Evolutionary conservation across 2,329 filamentous ascomycete genomes (phyloP).

Genomic region (Rhexocercosporidium sp.): DNA sequence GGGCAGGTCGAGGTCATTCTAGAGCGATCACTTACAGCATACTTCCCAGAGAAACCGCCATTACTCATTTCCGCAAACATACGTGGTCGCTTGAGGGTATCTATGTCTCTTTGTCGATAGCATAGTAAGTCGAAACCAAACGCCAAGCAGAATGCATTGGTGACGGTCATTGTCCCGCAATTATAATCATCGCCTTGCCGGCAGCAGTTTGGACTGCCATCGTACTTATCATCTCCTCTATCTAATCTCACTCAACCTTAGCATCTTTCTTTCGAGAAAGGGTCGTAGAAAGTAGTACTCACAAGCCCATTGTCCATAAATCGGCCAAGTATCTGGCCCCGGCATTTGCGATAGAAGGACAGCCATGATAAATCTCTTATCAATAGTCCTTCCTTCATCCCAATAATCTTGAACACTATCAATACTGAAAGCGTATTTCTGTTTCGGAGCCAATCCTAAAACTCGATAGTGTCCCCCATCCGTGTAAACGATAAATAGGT

Average conservation of each 20-base stretch:
- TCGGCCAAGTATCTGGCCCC: not conserved
- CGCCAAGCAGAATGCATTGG: constrained; percentile 6
- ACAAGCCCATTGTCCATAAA: not conserved
- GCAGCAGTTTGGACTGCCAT: not conserved
- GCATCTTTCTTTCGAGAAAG: too few relatives aligned
- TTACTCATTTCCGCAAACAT: constrained; percentile 1
- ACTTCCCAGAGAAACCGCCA: not conserved
- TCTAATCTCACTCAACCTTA: not conserved
- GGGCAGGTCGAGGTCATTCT: too few relatives aligned
- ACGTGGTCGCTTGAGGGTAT: not conserved
- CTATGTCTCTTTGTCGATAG: not conserved
- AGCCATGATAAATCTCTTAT: not conserved
- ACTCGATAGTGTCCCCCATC: not conserved
- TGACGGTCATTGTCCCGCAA: not conserved
- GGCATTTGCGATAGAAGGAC: not conserved
- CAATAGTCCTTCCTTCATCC: not conserved
- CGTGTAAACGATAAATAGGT: not conserved
- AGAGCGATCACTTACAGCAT: not conserved
- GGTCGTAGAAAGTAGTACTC: not conserved
- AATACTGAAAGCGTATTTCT: not conserved
- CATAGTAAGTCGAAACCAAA: not conserved
- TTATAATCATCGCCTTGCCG: not conserved
- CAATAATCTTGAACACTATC: not conserved
- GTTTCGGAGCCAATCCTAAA: not conserved
- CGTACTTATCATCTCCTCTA: not conserved